Conservation (phyloP, 257 asterid genomes). For the Nicotiana sylvestris region DNA sequence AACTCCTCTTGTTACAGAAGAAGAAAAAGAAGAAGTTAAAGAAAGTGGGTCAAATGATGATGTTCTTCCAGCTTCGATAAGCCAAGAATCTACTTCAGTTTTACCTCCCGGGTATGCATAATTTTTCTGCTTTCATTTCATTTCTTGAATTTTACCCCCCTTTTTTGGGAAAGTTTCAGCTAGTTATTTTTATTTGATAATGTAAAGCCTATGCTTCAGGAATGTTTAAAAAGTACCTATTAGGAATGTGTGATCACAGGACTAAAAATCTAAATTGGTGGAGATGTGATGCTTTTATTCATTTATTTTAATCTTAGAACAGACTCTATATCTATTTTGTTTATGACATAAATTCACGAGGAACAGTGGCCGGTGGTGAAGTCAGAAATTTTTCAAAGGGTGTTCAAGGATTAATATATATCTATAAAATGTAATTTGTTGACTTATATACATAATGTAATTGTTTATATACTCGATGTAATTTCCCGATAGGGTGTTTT, state of each 20-base stretch:
- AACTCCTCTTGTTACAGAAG: conserved; percentile 28
- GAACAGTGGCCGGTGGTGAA: neutral
- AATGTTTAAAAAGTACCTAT: too few species aligned
- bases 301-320: neutral
- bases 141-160: neutral
- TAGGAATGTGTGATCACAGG: too few species aligned
- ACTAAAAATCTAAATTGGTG: too few species aligned
- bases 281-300: neutral
- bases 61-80: conserved; percentile 9
- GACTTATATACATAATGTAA: too few species aligned
- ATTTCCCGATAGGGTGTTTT: too few species aligned
- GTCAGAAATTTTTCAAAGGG: too few species aligned
- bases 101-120: conserved; percentile 36
- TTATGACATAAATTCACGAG: neutral
- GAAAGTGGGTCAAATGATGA: conserved; percentile 18
- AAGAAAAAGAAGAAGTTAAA: conserved; percentile 21
- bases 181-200: neutral
- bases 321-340: neutral
- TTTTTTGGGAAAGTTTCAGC: neutral
- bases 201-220: neutral
- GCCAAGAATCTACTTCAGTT: conserved; percentile 26
- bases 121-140: neutral
- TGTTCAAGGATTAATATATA: too few species aligned
- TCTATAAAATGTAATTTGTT: too few species aligned
- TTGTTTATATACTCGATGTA: too few species aligned